Evolutionary conservation across 2,329 filamentous ascomycete genomes (phyloP), one percentile per base, ranked within the genome.

Genomic region (Pseudopithomyces chartarum): DNA sequence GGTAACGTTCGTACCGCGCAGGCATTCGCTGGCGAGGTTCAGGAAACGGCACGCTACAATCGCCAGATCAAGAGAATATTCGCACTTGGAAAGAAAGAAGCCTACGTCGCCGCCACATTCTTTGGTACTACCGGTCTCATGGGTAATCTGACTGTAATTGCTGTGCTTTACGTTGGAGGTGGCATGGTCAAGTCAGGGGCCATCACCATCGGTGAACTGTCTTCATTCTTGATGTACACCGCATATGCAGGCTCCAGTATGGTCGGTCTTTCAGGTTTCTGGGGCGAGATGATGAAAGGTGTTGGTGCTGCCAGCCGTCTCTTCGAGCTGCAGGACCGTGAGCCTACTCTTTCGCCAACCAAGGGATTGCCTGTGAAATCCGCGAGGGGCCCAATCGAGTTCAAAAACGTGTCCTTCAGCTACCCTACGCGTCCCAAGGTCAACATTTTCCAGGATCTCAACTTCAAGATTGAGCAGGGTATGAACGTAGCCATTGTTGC

Each of bases 271-370:
- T 97, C 92, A 3, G 92, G 91, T 55, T 99, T 99, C 79, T 99
- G 97, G 77, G 97, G 93, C 0, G 95, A 99, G 74, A 83, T 99
- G 59, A 99, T 99, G 95, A 99, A 99, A 77, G 96, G 96, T 40
- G 94, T 97, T 3, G 95, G 96, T 68, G 95, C 95, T 40, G 95
- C 95, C n/a, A 96, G 90, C 69, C 90, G 95, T 58, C 82, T 99
- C 1, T 99, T 99, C 70, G 95, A 99, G 73, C 84, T 99, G 6
- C 93, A 98, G 73, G 95, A 99, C 74, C 88, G 95, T 60, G 82
- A 91, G 56, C 90, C 93, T 0, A 89, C 87, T 2, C 96, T 98
- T 59, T 89, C 89, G n/a, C 87, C 93, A 19, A 99, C 96, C 0
- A 87, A 89, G 51, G 95, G 95, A 61, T 73, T 82, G 29, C 89